Evolutionary conservation across 2,329 filamentous ascomycete species (phyloP).

Genomic region (Dactylellina cionopaga): DNA sequence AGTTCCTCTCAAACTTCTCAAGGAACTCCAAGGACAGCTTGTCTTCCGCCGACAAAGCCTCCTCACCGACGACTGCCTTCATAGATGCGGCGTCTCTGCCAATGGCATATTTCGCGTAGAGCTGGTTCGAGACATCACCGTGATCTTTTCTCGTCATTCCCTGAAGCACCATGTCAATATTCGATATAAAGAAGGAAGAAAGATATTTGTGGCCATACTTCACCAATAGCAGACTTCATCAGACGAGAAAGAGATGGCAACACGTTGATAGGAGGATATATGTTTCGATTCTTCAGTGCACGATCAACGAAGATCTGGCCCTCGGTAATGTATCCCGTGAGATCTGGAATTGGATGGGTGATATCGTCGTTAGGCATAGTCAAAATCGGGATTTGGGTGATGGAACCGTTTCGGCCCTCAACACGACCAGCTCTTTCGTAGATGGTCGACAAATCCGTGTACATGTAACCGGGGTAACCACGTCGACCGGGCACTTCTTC

Average conservation of each 20-base stretch:
- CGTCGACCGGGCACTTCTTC: conserved; percentile 99
- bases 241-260: conserved; percentile 96
- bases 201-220: conserved; percentile 61
- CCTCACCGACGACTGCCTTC: conserved; percentile 99
- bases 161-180: conserved; percentile 5
- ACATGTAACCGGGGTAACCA: conserved; percentile 99
- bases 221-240: conserved; percentile 99
- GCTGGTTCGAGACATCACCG: conserved; percentile 97
- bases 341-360: conserved; percentile 96
- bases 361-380: conserved; percentile 99
- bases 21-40: conserved; percentile 98
- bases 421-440: conserved; percentile 99
- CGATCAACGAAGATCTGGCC: conserved; percentile 98
- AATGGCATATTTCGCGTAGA: conserved; percentile 99
- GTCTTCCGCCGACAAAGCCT: conserved; percentile 93
- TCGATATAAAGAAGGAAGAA: not conserved
- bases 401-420: conserved; percentile 93
- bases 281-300: conserved; percentile 91
- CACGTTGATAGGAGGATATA: conserved; percentile 99
- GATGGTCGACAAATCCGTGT: conserved; percentile 99
- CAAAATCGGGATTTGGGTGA: conserved; percentile 97
- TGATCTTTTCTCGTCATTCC: conserved; percentile 96
- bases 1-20: conserved; percentile 96
- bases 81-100: conserved; percentile 97
- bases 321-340: conserved; percentile 99